Evolutionary conservation across 2,329 filamentous ascomycete species (phyloP).

Genomic region (Corniculantispora saksenae): DNA sequence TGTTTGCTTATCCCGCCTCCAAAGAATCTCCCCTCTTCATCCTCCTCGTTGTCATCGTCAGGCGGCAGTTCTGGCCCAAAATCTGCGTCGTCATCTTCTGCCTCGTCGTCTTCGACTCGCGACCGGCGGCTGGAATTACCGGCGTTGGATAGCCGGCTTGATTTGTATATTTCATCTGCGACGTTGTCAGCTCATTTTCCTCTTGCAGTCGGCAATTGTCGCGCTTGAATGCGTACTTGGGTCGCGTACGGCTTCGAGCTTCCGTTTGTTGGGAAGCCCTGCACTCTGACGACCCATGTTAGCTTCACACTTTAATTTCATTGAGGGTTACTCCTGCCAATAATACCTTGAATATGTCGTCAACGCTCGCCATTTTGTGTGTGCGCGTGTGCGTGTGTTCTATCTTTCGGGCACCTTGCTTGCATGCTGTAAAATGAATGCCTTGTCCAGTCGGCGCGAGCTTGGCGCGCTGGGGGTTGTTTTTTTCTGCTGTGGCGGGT

Average conservation of each 20-base stretch:
- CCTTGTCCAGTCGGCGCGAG: neutral
- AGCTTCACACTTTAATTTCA: constrained; percentile 15
- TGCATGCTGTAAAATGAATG: neutral
- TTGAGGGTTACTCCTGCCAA: neutral
- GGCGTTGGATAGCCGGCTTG: constrained; percentile 52
- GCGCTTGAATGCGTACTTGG: constrained; percentile 51
- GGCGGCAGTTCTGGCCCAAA: constrained; percentile 49
- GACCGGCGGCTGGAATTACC: constrained; percentile 45
- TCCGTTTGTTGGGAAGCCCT: constrained; percentile 59
- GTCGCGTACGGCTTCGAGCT: constrained; percentile 61
- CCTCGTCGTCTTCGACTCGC: constrained; percentile 47
- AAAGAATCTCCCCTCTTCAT: constrained; percentile 94
- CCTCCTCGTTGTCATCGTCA: constrained; percentile 55
- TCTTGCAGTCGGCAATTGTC: neutral
- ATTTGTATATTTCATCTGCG: constrained; percentile 64
- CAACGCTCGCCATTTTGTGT: constrained; percentile 55
- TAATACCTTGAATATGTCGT: constrained; percentile 58
- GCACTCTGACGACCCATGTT: constrained; percentile 37
- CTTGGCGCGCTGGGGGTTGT: neutral
- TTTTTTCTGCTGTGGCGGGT: neutral
- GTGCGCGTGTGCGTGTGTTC: neutral
- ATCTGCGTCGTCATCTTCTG: constrained; percentile 53
- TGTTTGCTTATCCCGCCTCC: constrained; percentile 83
- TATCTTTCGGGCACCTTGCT: neutral
- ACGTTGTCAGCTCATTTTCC: neutral